Percentiles rank a stretch among this genome's conserved stretches.
phyloP scores from a whole-genome alignment of 371 early-diverging fungal genomes.

The Mucor piriformis region DNA sequence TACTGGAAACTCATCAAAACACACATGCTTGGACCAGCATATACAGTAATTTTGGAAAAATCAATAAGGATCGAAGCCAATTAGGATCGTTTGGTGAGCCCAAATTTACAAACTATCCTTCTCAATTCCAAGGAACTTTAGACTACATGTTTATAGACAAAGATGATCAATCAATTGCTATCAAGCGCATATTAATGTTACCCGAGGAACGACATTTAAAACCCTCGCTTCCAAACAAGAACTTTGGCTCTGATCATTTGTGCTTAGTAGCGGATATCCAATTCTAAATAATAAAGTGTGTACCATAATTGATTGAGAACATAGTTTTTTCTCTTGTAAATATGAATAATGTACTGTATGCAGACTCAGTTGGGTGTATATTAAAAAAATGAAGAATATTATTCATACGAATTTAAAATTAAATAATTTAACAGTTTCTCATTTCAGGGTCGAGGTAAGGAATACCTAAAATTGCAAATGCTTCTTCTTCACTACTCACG shows the following conservation, averaged over 20 bases:
- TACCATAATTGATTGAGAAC: too few relatives aligned
- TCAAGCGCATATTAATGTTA: slow-evolving; percentile 16
- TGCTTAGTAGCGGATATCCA: slow-evolving; percentile 46
- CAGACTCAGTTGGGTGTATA: too few relatives aligned
- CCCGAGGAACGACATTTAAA: slow-evolving; percentile 44
- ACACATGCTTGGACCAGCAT: slow-evolving; percentile 37
- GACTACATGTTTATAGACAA: slow-evolving; percentile 55
- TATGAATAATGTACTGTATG: too few relatives aligned
- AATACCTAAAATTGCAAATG: slow-evolving; percentile 40
- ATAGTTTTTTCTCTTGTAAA: too few relatives aligned
- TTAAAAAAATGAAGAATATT: too few relatives aligned
- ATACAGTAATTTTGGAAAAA: slow-evolving; percentile 29
- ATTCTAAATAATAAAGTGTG: slow-evolving; percentile 8
- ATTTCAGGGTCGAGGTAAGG: slow-evolving; percentile 47
- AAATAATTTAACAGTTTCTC: slow-evolving; percentile 45
- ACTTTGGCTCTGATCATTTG: slow-evolving; percentile 65
- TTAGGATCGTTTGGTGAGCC: slow-evolving; percentile 48
- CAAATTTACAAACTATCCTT: slow-evolving; percentile 54
- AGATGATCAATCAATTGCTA: slow-evolving; percentile 22
- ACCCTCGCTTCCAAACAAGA: slow-evolving; percentile 56
- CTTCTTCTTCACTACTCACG: slow-evolving; percentile 35
- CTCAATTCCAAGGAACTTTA: slow-evolving; percentile 54
- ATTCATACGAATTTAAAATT: too few relatives aligned
- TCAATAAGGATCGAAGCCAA: slow-evolving; percentile 14
- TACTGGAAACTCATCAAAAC: slow-evolving; percentile 27